phyloP scores from a whole-genome alignment of 441 rosid species.

The Geranium incanum region DNA sequence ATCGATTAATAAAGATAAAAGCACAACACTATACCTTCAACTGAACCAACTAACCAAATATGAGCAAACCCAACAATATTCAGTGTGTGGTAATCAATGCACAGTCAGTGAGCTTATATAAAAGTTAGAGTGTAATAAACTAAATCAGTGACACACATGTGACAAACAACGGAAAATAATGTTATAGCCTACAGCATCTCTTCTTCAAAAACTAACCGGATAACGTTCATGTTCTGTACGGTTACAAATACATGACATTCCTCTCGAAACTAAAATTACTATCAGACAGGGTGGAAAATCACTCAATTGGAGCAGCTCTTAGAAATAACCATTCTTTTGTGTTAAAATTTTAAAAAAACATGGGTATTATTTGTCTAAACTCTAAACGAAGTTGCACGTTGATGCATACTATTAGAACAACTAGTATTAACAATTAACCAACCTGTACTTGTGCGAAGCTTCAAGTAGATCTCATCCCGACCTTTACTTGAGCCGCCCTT shows the following conservation, averaged over 20 bases:
- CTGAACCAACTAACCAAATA: neutral
- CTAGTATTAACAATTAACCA: constrained; percentile 1
- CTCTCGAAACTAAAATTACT: neutral
- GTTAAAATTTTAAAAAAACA: no score
- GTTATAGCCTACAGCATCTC: neutral
- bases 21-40: neutral
- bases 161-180: neutral
- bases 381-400: neutral
- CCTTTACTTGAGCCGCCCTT: constrained; percentile 67
- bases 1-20: neutral
- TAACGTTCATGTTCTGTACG: neutral
- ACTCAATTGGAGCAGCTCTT: neutral
- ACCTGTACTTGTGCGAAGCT: constrained; percentile 92
- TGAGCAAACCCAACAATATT: neutral
- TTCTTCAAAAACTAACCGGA: neutral
- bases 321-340: no score
- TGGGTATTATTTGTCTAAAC: neutral
- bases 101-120: neutral
- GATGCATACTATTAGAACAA: neutral
- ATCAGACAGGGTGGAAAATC: neutral
- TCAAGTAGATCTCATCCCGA: constrained; percentile 78
- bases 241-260: neutral
- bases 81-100: neutral
- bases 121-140: neutral
- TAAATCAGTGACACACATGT: neutral